Percentiles rank a stretch among this genome's conserved stretches.
Conservation (phyloP, 208 protist species). For the Trypanosoma conorhini region DNA sequence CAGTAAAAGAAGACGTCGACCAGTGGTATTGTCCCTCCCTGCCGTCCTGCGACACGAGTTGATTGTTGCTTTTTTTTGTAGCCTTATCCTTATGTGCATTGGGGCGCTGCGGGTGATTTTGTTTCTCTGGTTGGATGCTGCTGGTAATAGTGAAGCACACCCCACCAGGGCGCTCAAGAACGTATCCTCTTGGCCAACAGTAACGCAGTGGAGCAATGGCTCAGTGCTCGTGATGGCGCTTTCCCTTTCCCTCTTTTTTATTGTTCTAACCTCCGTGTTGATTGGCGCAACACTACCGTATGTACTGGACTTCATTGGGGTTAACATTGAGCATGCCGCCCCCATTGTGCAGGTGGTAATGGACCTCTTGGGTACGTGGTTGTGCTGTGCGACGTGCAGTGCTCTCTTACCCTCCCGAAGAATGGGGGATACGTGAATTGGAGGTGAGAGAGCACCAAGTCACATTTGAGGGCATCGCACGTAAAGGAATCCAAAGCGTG, state of each 20-base stretch:
- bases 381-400: constrained; percentile 36
- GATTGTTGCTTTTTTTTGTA: constrained; percentile 28
- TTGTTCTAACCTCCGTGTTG: constrained; percentile 31
- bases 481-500: neutral
- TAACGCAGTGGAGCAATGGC: neutral
- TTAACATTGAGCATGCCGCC: constrained; percentile 35
- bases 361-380: constrained; percentile 43
- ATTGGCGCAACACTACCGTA: constrained; percentile 39
- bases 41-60: constrained; percentile 17
- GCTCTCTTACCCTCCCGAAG: neutral
- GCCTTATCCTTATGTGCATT: constrained; percentile 23
- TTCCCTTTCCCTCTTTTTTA: constrained; percentile 32
- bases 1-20: neutral
- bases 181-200: neutral
- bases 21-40: neutral
- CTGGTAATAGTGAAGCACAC: neutral
- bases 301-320: constrained; percentile 8
- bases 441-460: neutral
- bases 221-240: constrained; percentile 25
- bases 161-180: neutral
- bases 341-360: constrained; percentile 47
- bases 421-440: neutral
- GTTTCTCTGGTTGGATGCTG: constrained; percentile 15
- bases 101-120: constrained; percentile 31
- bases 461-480: neutral